These are phyloP conservation scores for Stenogyne calaminthoides DNA, from an alignment of 305 asterid genomes.

Conservation along the genomic window DNA sequence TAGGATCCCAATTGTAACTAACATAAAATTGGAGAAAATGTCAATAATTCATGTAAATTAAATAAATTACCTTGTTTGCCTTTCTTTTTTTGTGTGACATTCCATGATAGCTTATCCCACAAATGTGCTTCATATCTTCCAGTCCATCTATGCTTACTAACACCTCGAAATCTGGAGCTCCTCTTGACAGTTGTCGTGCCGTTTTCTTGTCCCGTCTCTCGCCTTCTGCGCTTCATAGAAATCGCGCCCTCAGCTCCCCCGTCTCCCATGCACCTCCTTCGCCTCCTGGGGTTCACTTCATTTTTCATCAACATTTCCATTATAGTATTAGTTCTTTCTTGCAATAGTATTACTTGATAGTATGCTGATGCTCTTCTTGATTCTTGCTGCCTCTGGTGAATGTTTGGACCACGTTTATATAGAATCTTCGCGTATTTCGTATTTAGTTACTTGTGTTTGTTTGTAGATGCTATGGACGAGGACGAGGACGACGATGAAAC, in stretches of 20 bases:
- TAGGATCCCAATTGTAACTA: not conserved
- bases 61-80: conserved; percentile 56
- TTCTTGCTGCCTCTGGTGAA: not conserved
- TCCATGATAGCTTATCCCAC: conserved; percentile 71
- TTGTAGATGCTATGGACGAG: not conserved
- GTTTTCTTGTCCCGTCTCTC: not conserved
- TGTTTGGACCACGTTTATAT: not conserved
- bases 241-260: not conserved
- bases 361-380: not conserved
- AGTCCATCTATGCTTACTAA: conserved; percentile 60
- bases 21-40: not conserved
- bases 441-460: not conserved
- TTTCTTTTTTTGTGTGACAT: conserved; percentile 59
- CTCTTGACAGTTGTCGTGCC: conserved; percentile 45
- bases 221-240: not conserved
- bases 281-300: not conserved
- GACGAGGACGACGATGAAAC: not conserved
- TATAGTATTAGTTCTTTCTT: not conserved
- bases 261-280: not conserved
- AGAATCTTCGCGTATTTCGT: not conserved
- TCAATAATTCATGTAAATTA: not conserved
- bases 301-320: not conserved
- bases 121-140: conserved; percentile 64
- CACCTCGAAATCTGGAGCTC: conserved; percentile 60
- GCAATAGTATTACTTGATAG: not conserved